A percentile compares a stretch with the other conserved stretches of the same genome.
Evolutionary conservation across 2,329 filamentous ascomycete species (phyloP).

Genomic region (Hymenoscyphus linearis): DNA sequence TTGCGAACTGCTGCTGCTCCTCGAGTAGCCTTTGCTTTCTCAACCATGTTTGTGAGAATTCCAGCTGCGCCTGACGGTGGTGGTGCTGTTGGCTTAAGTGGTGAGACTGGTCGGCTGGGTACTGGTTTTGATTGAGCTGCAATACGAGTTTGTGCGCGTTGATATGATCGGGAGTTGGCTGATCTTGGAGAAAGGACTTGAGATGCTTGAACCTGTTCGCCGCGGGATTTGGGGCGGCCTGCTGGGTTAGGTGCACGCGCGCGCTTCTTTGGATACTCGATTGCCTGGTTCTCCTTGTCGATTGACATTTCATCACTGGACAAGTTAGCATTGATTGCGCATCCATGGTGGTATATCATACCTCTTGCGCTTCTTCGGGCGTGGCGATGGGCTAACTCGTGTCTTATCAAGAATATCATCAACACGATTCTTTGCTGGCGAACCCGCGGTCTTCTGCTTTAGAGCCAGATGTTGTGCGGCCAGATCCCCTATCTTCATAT

Average conservation of each 20-base stretch:
- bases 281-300: slow-evolving; percentile 72
- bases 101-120: slow-evolving; percentile 54
- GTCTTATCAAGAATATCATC: slow-evolving; percentile 21
- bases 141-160: slow-evolving; percentile 25
- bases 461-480: slow-evolving; percentile 25
- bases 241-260: slow-evolving; percentile 32
- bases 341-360: slow-evolving; percentile 33
- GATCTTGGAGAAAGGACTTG: slow-evolving; percentile 65
- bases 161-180: slow-evolving; percentile 51
- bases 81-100: slow-evolving; percentile 47
- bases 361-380: slow-evolving; percentile 47
- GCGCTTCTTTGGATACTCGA: slow-evolving; percentile 67
- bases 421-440: slow-evolving; percentile 14
- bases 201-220: slow-evolving; percentile 41
- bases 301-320: slow-evolving; percentile 57
- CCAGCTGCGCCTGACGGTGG: slow-evolving; percentile 34
- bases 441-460: slow-evolving; percentile 27
- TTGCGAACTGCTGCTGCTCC: slow-evolving; percentile 41
- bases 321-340: slow-evolving; percentile 20
- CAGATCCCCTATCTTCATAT: slow-evolving; percentile 77
- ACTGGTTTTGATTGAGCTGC: slow-evolving; percentile 50
- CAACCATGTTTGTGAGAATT: slow-evolving; percentile 52
- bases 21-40: slow-evolving; percentile 54
- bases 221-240: slow-evolving; percentile 36
- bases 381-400: slow-evolving; percentile 25